Base-by-base conservation (phyloP, 768 basidiomycete genomes). In the Coprinopsis marcescibilis region DNA sequence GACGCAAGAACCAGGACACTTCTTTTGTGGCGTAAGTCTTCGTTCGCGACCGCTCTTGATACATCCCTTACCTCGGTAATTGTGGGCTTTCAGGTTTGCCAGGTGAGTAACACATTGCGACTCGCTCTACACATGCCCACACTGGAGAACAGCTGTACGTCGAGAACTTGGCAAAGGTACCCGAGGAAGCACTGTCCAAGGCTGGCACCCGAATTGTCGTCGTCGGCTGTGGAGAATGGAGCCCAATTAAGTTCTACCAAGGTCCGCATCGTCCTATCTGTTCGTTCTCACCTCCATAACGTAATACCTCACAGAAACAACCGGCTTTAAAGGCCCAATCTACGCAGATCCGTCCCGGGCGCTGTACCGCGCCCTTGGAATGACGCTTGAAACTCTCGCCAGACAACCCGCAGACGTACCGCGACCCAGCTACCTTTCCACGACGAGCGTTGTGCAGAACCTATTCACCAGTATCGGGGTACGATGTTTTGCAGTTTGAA, bases 331-430 rank as follows among this genome's bases (percentile, higher is more conserved):
- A 7, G 72, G 73, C 0, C 48, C 59, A 0, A 74, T 89, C 21
- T 89, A 80, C 57, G 80, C 85, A 10, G 81, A 89, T 54, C 81
- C 85, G 0, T 67, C 69, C 0, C 71, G 83, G 3, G 58, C 66
- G 20, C 63, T 90, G 0, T 89, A 82, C 56, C 70, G 64, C 20
- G 65, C 67, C 0, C 69, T 89, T 0, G 84, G 82, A 1, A 78
- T 89, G 72, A 77, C 71, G 2, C 59, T 69, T 2, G 75, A 83
- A 55, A 72, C 50, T 10, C 60, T 80, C 2, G 59, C 60, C 4
- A 46, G 25, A 7, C 77, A 78, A 0, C 80, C 81, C 0, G 52
- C 69, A 0, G 71, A 67, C 2, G 60, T 76, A 52, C 23, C 65
- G 51, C 72, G 64, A 43, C 66, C 64, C 35, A 76, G 71, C 49